phyloP scores from a whole-genome alignment of 805 yeast genomes.

The Clavispora phyllophila region DNA sequence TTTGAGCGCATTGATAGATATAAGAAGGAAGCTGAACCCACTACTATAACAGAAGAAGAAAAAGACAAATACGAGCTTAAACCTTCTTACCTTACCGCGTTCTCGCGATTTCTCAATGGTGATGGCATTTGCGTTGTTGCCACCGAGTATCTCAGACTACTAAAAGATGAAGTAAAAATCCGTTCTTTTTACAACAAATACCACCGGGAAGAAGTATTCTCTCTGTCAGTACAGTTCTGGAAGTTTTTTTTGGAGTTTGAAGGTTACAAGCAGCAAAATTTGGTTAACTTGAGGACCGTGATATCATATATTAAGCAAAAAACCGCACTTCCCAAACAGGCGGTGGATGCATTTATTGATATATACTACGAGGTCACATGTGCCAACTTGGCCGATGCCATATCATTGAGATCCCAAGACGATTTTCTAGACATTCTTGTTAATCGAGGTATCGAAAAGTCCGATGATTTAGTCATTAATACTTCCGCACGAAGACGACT shows the following conservation, averaged over 20 bases:
- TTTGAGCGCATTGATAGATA: slow-evolving; percentile 17
- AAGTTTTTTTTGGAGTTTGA: slow-evolving; percentile 51
- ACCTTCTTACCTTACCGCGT: slow-evolving; percentile 13
- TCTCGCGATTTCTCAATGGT: slow-evolving; percentile 34
- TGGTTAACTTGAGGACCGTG: slow-evolving; percentile 40
- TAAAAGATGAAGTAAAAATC: slow-evolving; percentile 16
- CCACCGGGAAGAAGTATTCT: slow-evolving; percentile 26
- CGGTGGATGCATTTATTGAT: slow-evolving; percentile 41
- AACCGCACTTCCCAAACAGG: slow-evolving; percentile 44
- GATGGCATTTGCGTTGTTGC: slow-evolving; percentile 33
- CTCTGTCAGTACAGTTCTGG: slow-evolving; percentile 51
- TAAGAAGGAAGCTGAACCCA: slow-evolving; percentile 4
- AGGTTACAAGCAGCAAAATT: slow-evolving; percentile 35
- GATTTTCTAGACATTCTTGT: slow-evolving; percentile 11
- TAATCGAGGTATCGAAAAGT: slow-evolving; percentile 17
- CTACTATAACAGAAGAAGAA: not conserved
- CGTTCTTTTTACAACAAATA: slow-evolving; percentile 27
- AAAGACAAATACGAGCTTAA: slow-evolving; percentile 3
- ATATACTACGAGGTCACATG: slow-evolving; percentile 18
- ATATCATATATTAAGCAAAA: slow-evolving; percentile 40
- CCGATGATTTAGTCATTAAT: slow-evolving; percentile 26
- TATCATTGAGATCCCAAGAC: slow-evolving; percentile 11
- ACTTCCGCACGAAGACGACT: slow-evolving; percentile 19
- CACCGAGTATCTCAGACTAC: slow-evolving; percentile 20
- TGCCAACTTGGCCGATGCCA: slow-evolving; percentile 19